Evolutionary conservation across 78 protist genomes (phyloP).

Genomic region (Fonticula alba): DNA sequence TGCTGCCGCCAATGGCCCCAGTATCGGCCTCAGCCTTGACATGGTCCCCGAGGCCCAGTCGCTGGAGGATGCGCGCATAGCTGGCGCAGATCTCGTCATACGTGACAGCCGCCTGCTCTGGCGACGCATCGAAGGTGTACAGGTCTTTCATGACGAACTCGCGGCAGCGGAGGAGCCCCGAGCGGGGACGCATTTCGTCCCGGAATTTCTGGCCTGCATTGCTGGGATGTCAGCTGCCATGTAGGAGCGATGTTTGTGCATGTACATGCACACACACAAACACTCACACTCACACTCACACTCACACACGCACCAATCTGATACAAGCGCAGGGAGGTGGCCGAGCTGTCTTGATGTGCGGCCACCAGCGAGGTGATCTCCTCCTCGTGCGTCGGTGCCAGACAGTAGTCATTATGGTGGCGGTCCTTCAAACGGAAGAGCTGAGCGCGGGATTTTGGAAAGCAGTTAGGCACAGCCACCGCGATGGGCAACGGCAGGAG

Average conservation of each 20-base stretch:
- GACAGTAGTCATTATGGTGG: slow-evolving; percentile 22
- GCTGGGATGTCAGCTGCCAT: too few relatives aligned
- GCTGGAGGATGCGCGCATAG: slow-evolving; percentile 29
- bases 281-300: too few relatives aligned
- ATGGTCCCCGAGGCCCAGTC: too few relatives aligned
- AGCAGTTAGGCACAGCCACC: too few relatives aligned
- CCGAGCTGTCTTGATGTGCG: slow-evolving; percentile 6
- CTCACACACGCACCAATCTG: too few relatives aligned
- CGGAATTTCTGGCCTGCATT: slow-evolving; percentile 46
- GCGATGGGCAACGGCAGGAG: too few relatives aligned
- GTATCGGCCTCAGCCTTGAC: slow-evolving; percentile 47
- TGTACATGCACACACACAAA: too few relatives aligned
- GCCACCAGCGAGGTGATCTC: slow-evolving; percentile 32
- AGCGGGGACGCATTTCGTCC: slow-evolving; percentile 65
- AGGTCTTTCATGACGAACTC: slow-evolving; percentile 71
- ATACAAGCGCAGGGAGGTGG: slow-evolving; percentile 38
- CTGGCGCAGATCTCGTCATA: slow-evolving; percentile 26
- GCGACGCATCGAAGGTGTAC: slow-evolving; percentile 45
- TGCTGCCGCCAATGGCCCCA: slow-evolving; percentile 60
- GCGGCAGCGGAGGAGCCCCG: slow-evolving; percentile 48
- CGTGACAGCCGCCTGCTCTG: slow-evolving; percentile 27
- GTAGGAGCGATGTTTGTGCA: too few relatives aligned
- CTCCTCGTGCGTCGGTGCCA: slow-evolving; percentile 69
- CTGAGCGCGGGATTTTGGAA: too few relatives aligned
- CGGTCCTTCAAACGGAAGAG: slow-evolving; percentile 32